phyloP scores from a whole-genome alignment of 2,329 filamentous ascomycete species.

The Aureobasidium sp. region DNA sequence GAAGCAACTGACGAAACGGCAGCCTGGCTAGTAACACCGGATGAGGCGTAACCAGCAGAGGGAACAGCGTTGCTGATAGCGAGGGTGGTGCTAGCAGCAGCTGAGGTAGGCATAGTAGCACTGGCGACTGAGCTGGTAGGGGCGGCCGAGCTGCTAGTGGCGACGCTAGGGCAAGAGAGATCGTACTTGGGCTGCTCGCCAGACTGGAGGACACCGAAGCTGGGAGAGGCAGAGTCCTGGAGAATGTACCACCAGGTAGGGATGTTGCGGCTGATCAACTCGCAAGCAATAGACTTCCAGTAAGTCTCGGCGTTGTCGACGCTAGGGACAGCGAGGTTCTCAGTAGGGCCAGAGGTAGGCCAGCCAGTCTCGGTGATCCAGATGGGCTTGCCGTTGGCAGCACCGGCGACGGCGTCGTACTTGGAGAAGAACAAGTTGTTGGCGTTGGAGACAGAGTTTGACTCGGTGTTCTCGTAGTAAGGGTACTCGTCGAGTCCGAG shows the following conservation, averaged over 20 bases:
- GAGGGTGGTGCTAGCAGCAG: conserved; percentile 8
- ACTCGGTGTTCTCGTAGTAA: conserved; percentile 67
- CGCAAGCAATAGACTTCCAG: conserved; percentile 73
- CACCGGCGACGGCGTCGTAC: conserved; percentile 52
- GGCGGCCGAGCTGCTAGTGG: conserved; percentile 15
- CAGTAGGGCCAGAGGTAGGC: conserved; percentile 62
- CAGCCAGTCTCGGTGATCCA: conserved; percentile 89
- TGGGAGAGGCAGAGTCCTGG: conserved; percentile 56
- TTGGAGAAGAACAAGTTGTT: conserved; percentile 63
- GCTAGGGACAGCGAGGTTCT: conserved; percentile 57
- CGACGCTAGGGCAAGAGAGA: conserved; percentile 46
- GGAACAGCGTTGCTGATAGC: conserved; percentile 11
- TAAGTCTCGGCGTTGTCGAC: conserved; percentile 65
- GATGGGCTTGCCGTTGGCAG: conserved; percentile 60
- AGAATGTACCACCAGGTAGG: conserved; percentile 71
- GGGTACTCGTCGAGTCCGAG: conserved; percentile 70
- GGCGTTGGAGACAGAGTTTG: conserved; percentile 59
- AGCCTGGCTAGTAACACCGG: neutral
- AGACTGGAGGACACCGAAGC: conserved; percentile 60
- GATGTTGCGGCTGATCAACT: conserved; percentile 52
- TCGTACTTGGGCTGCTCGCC: conserved; percentile 55
- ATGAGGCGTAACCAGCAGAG: neutral
- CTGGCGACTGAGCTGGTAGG: conserved; percentile 14
- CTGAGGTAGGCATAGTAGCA: conserved; percentile 14
- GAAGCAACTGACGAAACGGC: conserved; percentile 12